Percentiles rank a stretch among this genome's conserved stretches.
These are phyloP conservation scores for Silene coronaria DNA, from an alignment of 179 eudicot species.

Conservation along the genomic window DNA sequence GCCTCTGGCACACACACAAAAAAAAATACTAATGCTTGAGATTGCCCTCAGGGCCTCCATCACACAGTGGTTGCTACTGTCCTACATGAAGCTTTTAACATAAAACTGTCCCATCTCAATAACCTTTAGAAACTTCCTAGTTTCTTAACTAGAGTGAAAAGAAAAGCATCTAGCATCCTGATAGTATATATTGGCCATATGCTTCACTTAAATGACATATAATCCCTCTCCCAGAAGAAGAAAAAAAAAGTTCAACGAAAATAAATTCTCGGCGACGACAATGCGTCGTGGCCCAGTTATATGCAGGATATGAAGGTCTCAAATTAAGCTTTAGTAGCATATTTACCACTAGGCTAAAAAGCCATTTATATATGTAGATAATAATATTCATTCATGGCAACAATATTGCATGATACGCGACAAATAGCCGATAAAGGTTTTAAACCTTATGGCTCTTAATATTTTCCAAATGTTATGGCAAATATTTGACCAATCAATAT, in stretches of 20 bases:
- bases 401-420: background rate
- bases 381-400: background rate
- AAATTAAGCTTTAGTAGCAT: background rate
- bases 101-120: conserved; percentile 5
- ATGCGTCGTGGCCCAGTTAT: background rate
- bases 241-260: no score
- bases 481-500: background rate
- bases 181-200: background rate
- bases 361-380: background rate
- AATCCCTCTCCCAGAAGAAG: background rate
- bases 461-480: background rate
- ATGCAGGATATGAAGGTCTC: background rate
- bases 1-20: conserved; percentile 14
- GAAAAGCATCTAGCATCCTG: conserved; percentile 1
- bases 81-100: conserved; percentile 16
- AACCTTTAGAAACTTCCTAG: conserved; percentile 3
- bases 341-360: background rate
- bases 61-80: background rate
- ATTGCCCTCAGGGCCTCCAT: conserved; percentile 3
- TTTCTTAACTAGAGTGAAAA: background rate
- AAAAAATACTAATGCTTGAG: conserved; percentile 13
- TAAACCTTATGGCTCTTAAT: background rate
- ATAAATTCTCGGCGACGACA: background rate
- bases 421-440: background rate
- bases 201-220: background rate